A percentile compares a stretch with the other conserved stretches of the same genome.
These are phyloP conservation scores for Neoboletus magnificus DNA, from an alignment of 768 basidiomycete species.

Conservation along the genomic window DNA sequence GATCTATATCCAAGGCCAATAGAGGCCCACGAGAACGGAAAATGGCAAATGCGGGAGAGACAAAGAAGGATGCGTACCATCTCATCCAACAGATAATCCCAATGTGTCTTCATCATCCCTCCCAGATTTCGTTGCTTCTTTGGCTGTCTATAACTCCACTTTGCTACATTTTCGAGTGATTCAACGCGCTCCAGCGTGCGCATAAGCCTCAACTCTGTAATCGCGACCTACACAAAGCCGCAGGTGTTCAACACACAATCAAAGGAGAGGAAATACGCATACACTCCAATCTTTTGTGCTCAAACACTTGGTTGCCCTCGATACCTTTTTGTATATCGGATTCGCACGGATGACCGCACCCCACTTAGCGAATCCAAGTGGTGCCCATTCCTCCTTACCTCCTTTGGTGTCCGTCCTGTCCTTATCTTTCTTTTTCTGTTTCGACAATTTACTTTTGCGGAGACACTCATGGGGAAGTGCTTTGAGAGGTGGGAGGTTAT, in stretches of 20 bases:
- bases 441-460: conserved; percentile 46
- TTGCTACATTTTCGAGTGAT: conserved; percentile 67
- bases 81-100: conserved; percentile 96
- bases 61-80: conserved; percentile 57
- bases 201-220: conserved; percentile 71
- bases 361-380: conserved; percentile 70
- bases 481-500: conserved; percentile 54
- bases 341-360: conserved; percentile 72
- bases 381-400: conserved; percentile 59
- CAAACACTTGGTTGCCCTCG: conserved; percentile 72
- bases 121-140: conserved; percentile 87
- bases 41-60: not conserved
- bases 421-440: conserved; percentile 52
- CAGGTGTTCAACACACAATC: not conserved
- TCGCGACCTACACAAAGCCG: conserved; percentile 55
- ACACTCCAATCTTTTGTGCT: conserved; percentile 83
- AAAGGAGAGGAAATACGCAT: conserved; percentile 32
- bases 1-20: not conserved
- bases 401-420: conserved; percentile 48
- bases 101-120: conserved; percentile 76
- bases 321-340: conserved; percentile 67
- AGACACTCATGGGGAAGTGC: conserved; percentile 53
- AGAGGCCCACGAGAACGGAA: not conserved
- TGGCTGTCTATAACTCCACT: conserved; percentile 93
- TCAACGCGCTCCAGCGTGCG: conserved; percentile 86